These are phyloP conservation scores for Pseudonitzschia pungens DNA, from an alignment of 108 stramenopile genomes.

Conservation along the genomic window DNA sequence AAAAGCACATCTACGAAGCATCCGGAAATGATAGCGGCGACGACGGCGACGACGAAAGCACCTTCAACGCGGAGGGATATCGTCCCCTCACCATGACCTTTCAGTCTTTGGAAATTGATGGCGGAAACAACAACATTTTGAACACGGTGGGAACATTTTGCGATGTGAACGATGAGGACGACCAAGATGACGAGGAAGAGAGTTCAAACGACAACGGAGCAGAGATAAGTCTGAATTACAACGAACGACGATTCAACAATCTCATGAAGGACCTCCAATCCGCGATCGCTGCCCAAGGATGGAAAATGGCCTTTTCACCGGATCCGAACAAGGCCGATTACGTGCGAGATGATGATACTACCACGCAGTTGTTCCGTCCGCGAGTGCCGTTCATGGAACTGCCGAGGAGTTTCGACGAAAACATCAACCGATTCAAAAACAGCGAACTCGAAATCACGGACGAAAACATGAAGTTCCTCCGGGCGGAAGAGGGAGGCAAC, in stretches of 20 bases:
- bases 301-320: constrained; percentile 49
- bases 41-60: constrained; percentile 13
- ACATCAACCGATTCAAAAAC: constrained; percentile 33
- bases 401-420: constrained; percentile 61
- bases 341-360: constrained; percentile 3
- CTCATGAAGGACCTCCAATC: constrained; percentile 53
- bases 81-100: constrained; percentile 68
- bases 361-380: constrained; percentile 45
- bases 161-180: constrained; percentile 32
- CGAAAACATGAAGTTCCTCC: constrained; percentile 35
- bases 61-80: constrained; percentile 29
- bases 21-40: constrained; percentile 4
- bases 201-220: constrained; percentile 7
- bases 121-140: constrained; percentile 63
- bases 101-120: constrained; percentile 75
- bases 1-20: constrained; percentile 30
- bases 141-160: constrained; percentile 42
- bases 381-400: constrained; percentile 78
- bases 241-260: constrained; percentile 11
- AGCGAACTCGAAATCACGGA: constrained; percentile 33
- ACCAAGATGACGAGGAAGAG: constrained; percentile 20
- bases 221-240: background rate
- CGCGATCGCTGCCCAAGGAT: constrained; percentile 50
- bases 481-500: constrained; percentile 62
- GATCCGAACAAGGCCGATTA: constrained; percentile 49